Evolutionary conservation across 129 eudicot species (phyloP).

Genomic region (Flaveria bidentis): DNA sequence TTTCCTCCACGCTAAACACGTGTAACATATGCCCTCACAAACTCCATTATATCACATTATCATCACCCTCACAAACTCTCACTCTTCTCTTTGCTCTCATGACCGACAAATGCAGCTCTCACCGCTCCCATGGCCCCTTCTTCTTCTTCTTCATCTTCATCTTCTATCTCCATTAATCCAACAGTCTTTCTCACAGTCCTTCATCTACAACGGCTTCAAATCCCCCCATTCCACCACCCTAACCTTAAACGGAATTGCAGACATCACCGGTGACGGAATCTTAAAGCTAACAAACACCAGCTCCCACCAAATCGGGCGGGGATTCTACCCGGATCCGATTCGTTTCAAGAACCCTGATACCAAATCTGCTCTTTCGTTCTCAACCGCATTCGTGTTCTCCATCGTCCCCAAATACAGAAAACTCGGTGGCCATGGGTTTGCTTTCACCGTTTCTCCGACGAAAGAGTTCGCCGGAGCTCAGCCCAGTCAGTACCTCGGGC

Average conservation of each 20-base stretch:
- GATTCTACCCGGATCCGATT: constrained; percentile 44
- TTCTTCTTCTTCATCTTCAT: constrained; percentile 7
- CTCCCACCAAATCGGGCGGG: constrained; percentile 46
- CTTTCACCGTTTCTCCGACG: constrained; percentile 61
- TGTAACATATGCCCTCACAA: constrained; percentile 22
- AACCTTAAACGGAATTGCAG: constrained; percentile 40
- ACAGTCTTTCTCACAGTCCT: constrained; percentile 38
- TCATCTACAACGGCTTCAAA: constrained; percentile 48
- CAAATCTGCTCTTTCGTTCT: constrained; percentile 44
- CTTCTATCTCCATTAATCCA: constrained; percentile 24
- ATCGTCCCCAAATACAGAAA: constrained; percentile 46
- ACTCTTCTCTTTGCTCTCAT: constrained; percentile 16
- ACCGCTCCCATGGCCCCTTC: background rate
- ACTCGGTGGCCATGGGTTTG: constrained; percentile 73
- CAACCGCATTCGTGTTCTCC: constrained; percentile 57
- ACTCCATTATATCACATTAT: background rate
- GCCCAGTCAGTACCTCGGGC: constrained; percentile 64
- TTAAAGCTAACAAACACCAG: constrained; percentile 48
- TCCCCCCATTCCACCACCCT: constrained; percentile 32
- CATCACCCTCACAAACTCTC: constrained; percentile 4
- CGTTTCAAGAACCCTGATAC: constrained; percentile 44
- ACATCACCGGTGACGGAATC: constrained; percentile 38
- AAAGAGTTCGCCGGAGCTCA: constrained; percentile 48
- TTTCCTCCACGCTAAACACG: constrained; percentile 15
- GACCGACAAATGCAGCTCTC: constrained; percentile 21